Conservation (phyloP, 768 basidiomycete genomes). For the Paxillus involutus region DNA sequence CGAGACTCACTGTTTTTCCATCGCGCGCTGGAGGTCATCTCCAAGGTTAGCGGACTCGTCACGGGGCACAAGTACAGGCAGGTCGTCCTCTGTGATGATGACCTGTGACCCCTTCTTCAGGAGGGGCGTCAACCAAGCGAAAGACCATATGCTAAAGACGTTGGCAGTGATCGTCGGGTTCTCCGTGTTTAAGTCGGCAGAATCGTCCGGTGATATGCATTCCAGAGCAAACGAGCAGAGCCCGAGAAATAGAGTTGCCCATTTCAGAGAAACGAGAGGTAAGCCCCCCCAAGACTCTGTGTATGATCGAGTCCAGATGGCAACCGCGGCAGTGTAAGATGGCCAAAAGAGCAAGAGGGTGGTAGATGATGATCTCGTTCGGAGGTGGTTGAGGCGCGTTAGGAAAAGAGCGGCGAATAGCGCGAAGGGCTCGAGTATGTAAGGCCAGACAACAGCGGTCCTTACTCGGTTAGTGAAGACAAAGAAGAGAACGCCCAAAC, state of each 20-base stretch:
- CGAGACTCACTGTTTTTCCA: constrained; percentile 61
- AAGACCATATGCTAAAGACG: constrained; percentile 80
- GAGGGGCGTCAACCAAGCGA: constrained; percentile 83
- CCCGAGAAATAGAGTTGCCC: constrained; percentile 43
- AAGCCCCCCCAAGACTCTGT: constrained; percentile 30
- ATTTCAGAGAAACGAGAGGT: constrained; percentile 45
- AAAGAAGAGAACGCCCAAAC: constrained; percentile 43
- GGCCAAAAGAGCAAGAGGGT: constrained; percentile 85
- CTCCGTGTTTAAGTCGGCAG: constrained; percentile 47
- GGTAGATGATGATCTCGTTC: constrained; percentile 68
- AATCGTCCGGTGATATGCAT: constrained; percentile 61
- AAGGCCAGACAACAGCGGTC: constrained; percentile 44
- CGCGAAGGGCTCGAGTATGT: constrained; percentile 59
- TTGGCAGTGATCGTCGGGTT: constrained; percentile 77
- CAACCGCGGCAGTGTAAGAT: constrained; percentile 47
- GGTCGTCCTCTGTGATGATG: constrained; percentile 82
- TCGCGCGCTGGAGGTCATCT: constrained; percentile 53
- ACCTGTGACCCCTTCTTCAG: constrained; percentile 65
- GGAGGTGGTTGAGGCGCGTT: constrained; percentile 69
- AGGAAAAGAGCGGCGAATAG: constrained; percentile 48
- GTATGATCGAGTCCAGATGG: constrained; percentile 63
- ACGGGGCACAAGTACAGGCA: constrained; percentile 65
- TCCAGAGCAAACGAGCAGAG: constrained; percentile 63
- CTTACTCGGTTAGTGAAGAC: constrained; percentile 36
- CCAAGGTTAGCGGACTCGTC: constrained; percentile 77